Evolutionary conservation across 768 basidiomycete species (phyloP).

Genomic region (Calocybe gangraenosa): DNA sequence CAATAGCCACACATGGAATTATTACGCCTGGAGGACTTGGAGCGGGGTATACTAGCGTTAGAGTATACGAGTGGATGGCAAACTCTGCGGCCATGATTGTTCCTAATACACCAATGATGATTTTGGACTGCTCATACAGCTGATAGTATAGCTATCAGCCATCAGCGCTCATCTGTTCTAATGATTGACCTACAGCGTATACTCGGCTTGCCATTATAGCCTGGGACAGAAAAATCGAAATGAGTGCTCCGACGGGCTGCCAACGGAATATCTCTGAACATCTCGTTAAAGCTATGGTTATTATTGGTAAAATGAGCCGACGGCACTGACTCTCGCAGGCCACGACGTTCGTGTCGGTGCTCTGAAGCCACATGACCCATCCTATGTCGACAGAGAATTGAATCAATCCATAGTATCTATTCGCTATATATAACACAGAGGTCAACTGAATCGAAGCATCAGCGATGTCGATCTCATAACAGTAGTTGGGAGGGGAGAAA

Average conservation of each 20-base stretch:
- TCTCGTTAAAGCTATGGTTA: background rate
- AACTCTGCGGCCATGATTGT: conserved; percentile 14
- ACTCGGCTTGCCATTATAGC: conserved; percentile 22
- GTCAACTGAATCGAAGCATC: conserved; percentile 9
- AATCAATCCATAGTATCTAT: conserved; percentile 23
- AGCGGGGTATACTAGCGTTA: conserved; percentile 17
- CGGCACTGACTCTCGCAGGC: conserved; percentile 16
- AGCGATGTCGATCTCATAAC: background rate
- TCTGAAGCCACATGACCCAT: conserved; percentile 15
- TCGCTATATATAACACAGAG: conserved; percentile 16
- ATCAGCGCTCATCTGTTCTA: background rate
- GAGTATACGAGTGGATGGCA: conserved; percentile 13
- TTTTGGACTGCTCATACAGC: conserved; percentile 16
- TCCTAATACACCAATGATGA: conserved; percentile 11
- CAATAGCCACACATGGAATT: conserved; percentile 19
- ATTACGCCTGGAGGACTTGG: conserved; percentile 9
- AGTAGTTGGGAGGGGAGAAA: background rate
- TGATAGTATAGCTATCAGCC: conserved; percentile 1
- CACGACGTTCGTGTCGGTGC: conserved; percentile 10
- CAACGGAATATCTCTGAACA: conserved; percentile 18
- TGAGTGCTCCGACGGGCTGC: conserved; percentile 21
- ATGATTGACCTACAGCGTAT: conserved; percentile 16
- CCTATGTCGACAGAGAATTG: conserved; percentile 12
- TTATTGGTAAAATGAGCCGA: background rate
- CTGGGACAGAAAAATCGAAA: conserved; percentile 22